Base-by-base conservation (phyloP, 2,329 filamentous ascomycete genomes). In the Penicillium fuscoglaucum region DNA sequence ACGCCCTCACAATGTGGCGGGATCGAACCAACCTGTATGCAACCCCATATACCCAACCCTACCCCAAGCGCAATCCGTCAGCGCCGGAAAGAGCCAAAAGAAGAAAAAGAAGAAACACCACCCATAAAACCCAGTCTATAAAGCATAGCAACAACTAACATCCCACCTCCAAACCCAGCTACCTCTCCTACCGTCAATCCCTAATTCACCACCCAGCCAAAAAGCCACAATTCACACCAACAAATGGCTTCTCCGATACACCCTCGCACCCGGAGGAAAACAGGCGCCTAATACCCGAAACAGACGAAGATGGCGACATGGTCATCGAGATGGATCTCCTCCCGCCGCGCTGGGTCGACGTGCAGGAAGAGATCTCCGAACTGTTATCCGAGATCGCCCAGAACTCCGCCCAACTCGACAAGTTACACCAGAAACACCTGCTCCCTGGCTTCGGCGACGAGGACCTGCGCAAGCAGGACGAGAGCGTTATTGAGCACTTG, bases 311-410 rank as follows among this genome's bases (percentile, higher is more conserved):
- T 77, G 92, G 92, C 72, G 93, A 98, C 76, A 90, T 91, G 21
- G 87, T 99, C 57, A 98, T 99, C 70, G 95, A 99, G 80, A 98
- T 99, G 95, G 93, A 98, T 76, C 80, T 96, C 40, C 83, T 99
- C 19, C 95, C 95, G 26, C 95, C 95, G 53, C 88, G 95, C 60
- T 99, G 95, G 95, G 90, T 93, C 58, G 95, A 99, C 72, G 83
- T 96, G 59, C 93, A 93, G 70, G 95, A 98, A 73, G 92, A 98
- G 73, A 91, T 99, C 60, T 88, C 89, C 31, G 91, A 97, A 59
- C 79, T 90, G 43, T 84, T 99, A 10, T 83, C 85, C 61, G 86
- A 90, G 58, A 91, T 98, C 65, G 89, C 91, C 52, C 87, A 86
- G 60, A 91, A 96, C 78, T 90, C 91, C 65, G 87, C 90, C 68